Conservation (phyloP, 306 rosid species). For the Delonix regia region DNA sequence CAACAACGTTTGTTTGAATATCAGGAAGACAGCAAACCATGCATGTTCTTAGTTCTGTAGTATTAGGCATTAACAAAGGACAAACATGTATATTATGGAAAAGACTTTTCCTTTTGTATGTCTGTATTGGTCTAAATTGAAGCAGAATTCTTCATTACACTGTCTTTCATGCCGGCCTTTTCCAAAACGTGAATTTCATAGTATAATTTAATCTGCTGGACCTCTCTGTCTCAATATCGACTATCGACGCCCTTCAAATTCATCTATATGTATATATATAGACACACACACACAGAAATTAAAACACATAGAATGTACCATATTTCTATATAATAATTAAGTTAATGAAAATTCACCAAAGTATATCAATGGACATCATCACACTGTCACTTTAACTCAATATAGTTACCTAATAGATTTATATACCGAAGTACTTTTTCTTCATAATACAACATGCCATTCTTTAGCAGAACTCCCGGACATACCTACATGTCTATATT, state of each 20-base stretch:
- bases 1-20: slow-evolving; percentile 18
- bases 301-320: too few relatives aligned
- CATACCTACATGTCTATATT: too few relatives aligned
- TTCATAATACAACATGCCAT: neutral
- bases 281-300: too few relatives aligned
- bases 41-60: neutral
- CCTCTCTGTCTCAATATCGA: neutral
- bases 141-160: too few relatives aligned
- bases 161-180: neutral
- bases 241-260: too few relatives aligned
- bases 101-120: neutral
- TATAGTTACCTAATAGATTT: neutral
- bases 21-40: slow-evolving; percentile 12
- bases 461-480: neutral
- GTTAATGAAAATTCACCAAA: too few relatives aligned
- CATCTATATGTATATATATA: too few relatives aligned
- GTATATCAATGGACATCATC: too few relatives aligned
- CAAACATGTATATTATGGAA: neutral
- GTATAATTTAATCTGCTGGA: neutral
- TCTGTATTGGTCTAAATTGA: too few relatives aligned
- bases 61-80: neutral
- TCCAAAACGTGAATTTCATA: neutral
- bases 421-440: neutral
- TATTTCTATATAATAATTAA: too few relatives aligned
- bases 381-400: too few relatives aligned